These are phyloP conservation scores for Ophidiomyces ophidiicola DNA, from an alignment of 2,329 filamentous ascomycete species.

Conservation along the genomic window DNA sequence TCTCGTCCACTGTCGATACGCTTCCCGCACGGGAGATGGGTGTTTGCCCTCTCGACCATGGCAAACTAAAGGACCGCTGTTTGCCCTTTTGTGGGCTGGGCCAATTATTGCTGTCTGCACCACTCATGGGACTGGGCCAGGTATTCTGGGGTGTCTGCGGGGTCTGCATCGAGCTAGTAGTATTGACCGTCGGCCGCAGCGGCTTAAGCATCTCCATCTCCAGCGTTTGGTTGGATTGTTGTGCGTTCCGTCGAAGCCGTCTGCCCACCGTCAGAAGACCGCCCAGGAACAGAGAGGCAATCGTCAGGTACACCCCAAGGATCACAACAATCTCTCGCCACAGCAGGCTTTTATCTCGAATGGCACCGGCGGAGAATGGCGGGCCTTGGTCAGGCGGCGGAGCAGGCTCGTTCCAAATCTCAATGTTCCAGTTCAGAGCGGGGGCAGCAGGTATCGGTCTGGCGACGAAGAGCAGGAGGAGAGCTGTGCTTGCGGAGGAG, in stretches of 20 bases:
- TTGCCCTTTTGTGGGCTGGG: constrained; percentile 29
- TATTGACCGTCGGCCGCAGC: constrained; percentile 20
- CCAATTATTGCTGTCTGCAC: constrained; percentile 17
- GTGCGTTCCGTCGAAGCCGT: constrained; percentile 41
- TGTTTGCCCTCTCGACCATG: constrained; percentile 29
- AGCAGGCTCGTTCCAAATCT: constrained; percentile 45
- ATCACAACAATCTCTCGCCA: constrained; percentile 76
- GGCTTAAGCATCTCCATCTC: constrained; percentile 48
- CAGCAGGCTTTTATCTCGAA: constrained; percentile 52
- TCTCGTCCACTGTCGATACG: constrained; percentile 62
- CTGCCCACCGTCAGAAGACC: constrained; percentile 51
- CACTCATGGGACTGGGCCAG: constrained; percentile 15
- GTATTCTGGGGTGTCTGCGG: constrained; percentile 24
- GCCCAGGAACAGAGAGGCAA: constrained; percentile 59
- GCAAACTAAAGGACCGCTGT: constrained; percentile 23
- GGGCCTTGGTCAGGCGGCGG: constrained; percentile 51
- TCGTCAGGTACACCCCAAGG: constrained; percentile 68
- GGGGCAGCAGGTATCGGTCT: constrained; percentile 4
- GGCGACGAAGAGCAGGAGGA: constrained; percentile 5
- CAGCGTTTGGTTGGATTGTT: constrained; percentile 40
- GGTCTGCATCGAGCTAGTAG: constrained; percentile 22
- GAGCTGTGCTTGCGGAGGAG: constrained; percentile 1
- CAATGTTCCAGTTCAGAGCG: constrained; percentile 20
- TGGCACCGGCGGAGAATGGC: constrained; percentile 45
- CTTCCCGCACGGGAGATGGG: constrained; percentile 44